phyloP scores from a whole-genome alignment of 2,329 filamentous ascomycete species.

The Arthrobotrys megalospora region DNA sequence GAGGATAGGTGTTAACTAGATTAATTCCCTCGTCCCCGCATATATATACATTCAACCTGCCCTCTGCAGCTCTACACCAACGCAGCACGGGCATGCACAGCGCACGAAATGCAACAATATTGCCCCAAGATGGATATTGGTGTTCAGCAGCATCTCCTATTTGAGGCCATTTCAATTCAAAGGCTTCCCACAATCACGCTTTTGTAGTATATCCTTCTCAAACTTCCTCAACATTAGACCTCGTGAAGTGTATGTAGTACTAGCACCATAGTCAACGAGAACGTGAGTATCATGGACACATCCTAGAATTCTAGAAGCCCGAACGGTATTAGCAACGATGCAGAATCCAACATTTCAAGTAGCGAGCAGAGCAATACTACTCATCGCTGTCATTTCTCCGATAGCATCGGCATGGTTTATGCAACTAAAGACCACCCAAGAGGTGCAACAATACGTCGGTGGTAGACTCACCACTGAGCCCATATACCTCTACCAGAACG shows the following conservation, averaged over 20 bases:
- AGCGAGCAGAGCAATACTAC: not conserved
- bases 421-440: constrained; percentile 36
- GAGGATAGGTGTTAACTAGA: too few relatives aligned
- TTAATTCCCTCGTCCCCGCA: too few relatives aligned
- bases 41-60: too few relatives aligned
- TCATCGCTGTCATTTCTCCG: not conserved
- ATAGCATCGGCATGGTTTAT: constrained; percentile 40
- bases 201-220: not conserved
- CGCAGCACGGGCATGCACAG: too few relatives aligned
- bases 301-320: too few relatives aligned
- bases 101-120: constrained; percentile 8
- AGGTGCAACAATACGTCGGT: not conserved
- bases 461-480: not conserved
- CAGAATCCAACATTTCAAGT: not conserved
- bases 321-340: not conserved
- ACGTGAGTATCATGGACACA: too few relatives aligned
- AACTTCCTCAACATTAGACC: not conserved
- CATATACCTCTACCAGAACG: constrained; percentile 28
- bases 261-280: too few relatives aligned
- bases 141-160: too few relatives aligned
- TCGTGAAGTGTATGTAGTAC: not conserved
- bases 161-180: not conserved
- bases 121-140: too few relatives aligned
- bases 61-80: too few relatives aligned
- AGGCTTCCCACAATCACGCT: too few relatives aligned